Conservation (phyloP, 225 moss, liverwort and hornwort genomes). For the Anthoceros angustus region DNA sequence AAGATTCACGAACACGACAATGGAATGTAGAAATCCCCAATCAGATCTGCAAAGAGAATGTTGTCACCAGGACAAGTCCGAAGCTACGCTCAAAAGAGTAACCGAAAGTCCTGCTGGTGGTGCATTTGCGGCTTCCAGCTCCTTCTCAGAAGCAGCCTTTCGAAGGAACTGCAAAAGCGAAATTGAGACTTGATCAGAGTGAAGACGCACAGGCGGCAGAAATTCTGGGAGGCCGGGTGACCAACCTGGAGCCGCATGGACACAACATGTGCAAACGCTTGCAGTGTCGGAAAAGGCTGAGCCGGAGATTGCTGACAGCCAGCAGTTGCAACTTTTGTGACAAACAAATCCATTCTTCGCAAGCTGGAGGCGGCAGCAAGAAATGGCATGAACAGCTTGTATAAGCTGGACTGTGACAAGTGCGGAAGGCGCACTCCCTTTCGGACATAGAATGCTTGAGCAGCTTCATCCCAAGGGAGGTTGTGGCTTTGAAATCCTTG, state of each 20-base stretch:
- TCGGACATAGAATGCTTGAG: slow-evolving; percentile 42
- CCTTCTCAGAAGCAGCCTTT: slow-evolving; percentile 60
- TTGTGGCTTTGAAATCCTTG: slow-evolving; percentile 63
- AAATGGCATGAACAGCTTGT: slow-evolving; percentile 56
- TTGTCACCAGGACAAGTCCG: slow-evolving; percentile 66
- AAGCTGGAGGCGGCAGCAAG: slow-evolving; percentile 69
- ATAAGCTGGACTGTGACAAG: slow-evolving; percentile 85
- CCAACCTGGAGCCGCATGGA: slow-evolving; percentile 62
- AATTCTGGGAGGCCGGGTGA: neutral
- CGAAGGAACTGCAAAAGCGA: slow-evolving; percentile 44
- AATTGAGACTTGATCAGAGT: neutral
- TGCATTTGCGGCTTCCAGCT: slow-evolving; percentile 67
- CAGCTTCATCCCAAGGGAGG: slow-evolving; percentile 56
- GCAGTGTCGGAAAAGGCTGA: slow-evolving; percentile 64
- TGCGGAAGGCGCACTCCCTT: slow-evolving; percentile 63
- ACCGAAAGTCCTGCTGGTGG: slow-evolving; percentile 43
- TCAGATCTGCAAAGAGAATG: neutral
- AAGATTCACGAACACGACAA: neutral
- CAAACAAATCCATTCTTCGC: slow-evolving; percentile 62
- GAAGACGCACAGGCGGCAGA: slow-evolving; percentile 4
- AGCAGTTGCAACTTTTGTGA: slow-evolving; percentile 49
- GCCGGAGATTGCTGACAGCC: slow-evolving; percentile 35
- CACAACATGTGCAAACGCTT: slow-evolving; percentile 79
- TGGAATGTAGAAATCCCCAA: neutral
- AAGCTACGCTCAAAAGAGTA: slow-evolving; percentile 64